Evolutionary conservation across 768 basidiomycete genomes (phyloP).

Genomic region (Calocybe cyanea): DNA sequence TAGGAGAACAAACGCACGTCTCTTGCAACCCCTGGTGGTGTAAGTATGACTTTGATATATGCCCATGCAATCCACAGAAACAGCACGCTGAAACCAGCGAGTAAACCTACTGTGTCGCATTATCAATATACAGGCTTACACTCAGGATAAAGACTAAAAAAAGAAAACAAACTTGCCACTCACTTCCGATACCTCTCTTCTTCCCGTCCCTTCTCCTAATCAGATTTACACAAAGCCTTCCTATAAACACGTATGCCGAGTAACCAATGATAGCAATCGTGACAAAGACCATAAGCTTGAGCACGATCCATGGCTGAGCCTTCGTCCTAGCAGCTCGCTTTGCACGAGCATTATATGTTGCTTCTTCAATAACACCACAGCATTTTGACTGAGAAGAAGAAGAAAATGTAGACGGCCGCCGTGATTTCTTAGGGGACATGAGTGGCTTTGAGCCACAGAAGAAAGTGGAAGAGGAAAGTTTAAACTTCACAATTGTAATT

Average conservation of each 20-base stretch:
- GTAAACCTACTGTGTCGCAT: conserved; percentile 52
- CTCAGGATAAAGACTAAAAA: neutral
- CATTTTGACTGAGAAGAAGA: conserved; percentile 22
- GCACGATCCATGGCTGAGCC: conserved; percentile 71
- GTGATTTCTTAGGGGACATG: no score
- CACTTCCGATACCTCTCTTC: conserved; percentile 58
- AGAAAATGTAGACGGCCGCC: neutral
- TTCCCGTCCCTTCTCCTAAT: conserved; percentile 50
- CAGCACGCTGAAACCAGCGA: conserved; percentile 60
- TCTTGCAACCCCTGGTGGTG: conserved; percentile 64
- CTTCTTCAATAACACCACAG: conserved; percentile 55
- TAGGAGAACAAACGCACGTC: conserved; percentile 42
- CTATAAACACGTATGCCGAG: conserved; percentile 75
- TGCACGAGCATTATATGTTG: conserved; percentile 33
- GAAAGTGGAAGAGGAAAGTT: no score
- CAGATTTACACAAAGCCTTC: conserved; percentile 66
- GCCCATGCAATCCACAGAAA: conserved; percentile 76
- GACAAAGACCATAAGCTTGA: conserved; percentile 63
- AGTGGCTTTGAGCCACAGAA: no score
- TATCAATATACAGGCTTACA: neutral
- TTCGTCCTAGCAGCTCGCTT: conserved; percentile 38
- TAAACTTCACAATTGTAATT: no score
- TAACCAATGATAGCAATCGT: conserved; percentile 62
- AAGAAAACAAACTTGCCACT: conserved; percentile 29
- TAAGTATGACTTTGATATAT: conserved; percentile 64